Percentiles rank a stretch among this genome's conserved stretches.
These are phyloP conservation scores for Pseudotulostoma volvatum DNA, from an alignment of 495 filamentous ascomycete species.

Conservation along the genomic window DNA sequence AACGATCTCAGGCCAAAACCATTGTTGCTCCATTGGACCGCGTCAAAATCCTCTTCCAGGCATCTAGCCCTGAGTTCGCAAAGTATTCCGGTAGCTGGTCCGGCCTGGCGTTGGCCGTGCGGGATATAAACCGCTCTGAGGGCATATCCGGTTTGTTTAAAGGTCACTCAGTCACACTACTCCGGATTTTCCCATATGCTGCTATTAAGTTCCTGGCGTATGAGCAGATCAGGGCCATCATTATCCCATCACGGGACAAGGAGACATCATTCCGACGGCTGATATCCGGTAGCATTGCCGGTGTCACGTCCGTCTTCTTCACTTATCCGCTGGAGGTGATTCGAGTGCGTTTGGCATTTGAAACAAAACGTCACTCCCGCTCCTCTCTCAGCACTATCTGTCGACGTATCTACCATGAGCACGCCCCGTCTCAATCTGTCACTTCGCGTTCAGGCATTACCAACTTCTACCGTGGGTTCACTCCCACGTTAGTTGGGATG, in stretches of 20 bases:
- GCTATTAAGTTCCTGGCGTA: slow-evolving; percentile 96
- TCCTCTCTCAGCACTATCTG: slow-evolving; percentile 57
- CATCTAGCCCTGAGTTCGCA: slow-evolving; percentile 79
- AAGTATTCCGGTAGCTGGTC: slow-evolving; percentile 83
- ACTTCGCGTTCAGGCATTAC: slow-evolving; percentile 49
- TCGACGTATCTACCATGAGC: slow-evolving; percentile 71
- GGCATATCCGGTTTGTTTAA: slow-evolving; percentile 67
- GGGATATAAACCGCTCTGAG: slow-evolving; percentile 62
- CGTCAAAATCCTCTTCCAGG: slow-evolving; percentile 97
- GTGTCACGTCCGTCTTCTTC: slow-evolving; percentile 79
- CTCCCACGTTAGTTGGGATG: slow-evolving; percentile 81
- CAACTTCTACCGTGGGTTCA: slow-evolving; percentile 94
- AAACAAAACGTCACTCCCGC: slow-evolving; percentile 55
- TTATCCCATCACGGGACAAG: slow-evolving; percentile 53
- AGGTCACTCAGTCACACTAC: slow-evolving; percentile 82
- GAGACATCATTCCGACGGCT: slow-evolving; percentile 72
- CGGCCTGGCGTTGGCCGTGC: slow-evolving; percentile 60
- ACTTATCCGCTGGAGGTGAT: slow-evolving; percentile 92
- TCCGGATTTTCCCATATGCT: slow-evolving; percentile 94
- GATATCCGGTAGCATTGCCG: slow-evolving; percentile 62
- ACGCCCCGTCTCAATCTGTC: slow-evolving; percentile 20
- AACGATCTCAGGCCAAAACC: slow-evolving; percentile 95
- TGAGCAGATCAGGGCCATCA: slow-evolving; percentile 67
- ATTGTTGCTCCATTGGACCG: slow-evolving; percentile 89
- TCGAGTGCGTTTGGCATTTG: slow-evolving; percentile 82